Evolutionary conservation across 257 asterid genomes (phyloP).

Genomic region (Verbena officinalis): DNA sequence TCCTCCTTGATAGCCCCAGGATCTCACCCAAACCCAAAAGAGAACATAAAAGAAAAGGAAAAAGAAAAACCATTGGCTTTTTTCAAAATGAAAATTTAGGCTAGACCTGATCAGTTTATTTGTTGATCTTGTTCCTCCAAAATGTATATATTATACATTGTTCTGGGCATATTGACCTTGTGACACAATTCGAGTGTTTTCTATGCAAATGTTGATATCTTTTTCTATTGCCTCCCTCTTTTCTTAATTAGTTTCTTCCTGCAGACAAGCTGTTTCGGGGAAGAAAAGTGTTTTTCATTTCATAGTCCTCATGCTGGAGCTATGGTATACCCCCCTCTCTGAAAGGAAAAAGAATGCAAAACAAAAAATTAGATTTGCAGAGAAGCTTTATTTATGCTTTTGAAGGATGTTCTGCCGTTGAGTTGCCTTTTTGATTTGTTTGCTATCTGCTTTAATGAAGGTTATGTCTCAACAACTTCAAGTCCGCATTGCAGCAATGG

Average conservation of each 20-base stretch:
- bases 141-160: neutral
- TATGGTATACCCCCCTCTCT: conserved; percentile 46
- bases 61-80: neutral
- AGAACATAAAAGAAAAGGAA: neutral
- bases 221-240: conserved; percentile 17
- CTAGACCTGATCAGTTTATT: conserved; percentile 4
- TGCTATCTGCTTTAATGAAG: conserved; percentile 45
- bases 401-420: conserved; percentile 22
- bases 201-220: conserved; percentile 15
- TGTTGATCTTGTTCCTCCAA: neutral
- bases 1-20: conserved; percentile 1
- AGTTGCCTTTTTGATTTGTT: conserved; percentile 26
- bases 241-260: conserved; percentile 34
- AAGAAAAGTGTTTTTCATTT: conserved; percentile 72
- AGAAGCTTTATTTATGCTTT: conserved; percentile 17
- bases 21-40: neutral
- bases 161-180: neutral
- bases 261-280: conserved; percentile 74
- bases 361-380: conserved; percentile 1
- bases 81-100: conserved; percentile 1
- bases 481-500: conserved; percentile 79
- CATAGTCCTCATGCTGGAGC: conserved; percentile 57
- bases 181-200: conserved; percentile 12
- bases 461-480: conserved; percentile 63
- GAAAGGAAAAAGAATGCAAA: neutral